Percentiles rank a stretch among this genome's conserved stretches.
phyloP scores from a whole-genome alignment of 2,329 filamentous ascomycete genomes.

The Trichoderma sp. region DNA sequence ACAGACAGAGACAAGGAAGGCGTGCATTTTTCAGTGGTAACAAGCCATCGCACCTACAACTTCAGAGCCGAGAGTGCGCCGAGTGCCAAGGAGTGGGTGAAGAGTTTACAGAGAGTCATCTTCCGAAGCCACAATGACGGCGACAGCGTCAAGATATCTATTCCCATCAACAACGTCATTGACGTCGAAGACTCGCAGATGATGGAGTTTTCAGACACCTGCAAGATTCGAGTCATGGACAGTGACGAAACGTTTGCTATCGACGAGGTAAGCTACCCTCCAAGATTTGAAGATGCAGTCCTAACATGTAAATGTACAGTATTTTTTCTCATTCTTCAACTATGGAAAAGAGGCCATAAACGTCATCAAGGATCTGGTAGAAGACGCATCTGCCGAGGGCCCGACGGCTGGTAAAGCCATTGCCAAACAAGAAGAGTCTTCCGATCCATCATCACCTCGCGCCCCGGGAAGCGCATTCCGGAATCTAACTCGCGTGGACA shows the following conservation, averaged over 20 bases:
- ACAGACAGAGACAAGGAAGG: slow-evolving; percentile 77
- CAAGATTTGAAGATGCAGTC: no score
- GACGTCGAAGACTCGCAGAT: slow-evolving; percentile 92
- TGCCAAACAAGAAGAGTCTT: slow-evolving; percentile 29
- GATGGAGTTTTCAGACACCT: slow-evolving; percentile 88
- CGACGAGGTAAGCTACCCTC: slow-evolving; percentile 80
- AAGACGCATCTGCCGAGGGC: slow-evolving; percentile 59
- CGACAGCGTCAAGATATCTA: slow-evolving; percentile 92
- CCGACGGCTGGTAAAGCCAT: slow-evolving; percentile 35
- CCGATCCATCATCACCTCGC: slow-evolving; percentile 31
- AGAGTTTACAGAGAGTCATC: slow-evolving; percentile 89
- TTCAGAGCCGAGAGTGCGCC: slow-evolving; percentile 86
- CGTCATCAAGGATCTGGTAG: slow-evolving; percentile 73
- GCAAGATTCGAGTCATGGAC: slow-evolving; percentile 90
- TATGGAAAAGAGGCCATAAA: slow-evolving; percentile 82
- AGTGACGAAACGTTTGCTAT: slow-evolving; percentile 94
- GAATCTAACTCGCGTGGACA: slow-evolving; percentile 36
- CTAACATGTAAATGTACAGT: slow-evolving; percentile 52
- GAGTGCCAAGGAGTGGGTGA: slow-evolving; percentile 96
- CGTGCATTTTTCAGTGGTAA: slow-evolving; percentile 78
- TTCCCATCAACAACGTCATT: slow-evolving; percentile 86
- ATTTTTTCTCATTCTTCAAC: slow-evolving; percentile 96
- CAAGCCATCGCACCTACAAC: slow-evolving; percentile 79
- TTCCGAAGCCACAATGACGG: slow-evolving; percentile 96
- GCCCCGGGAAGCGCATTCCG: slow-evolving; percentile 39